A percentile compares a stretch with the other conserved stretches of the same genome.
phyloP scores from a whole-genome alignment of 305 asterid genomes.

The Solanum hybrid region DNA sequence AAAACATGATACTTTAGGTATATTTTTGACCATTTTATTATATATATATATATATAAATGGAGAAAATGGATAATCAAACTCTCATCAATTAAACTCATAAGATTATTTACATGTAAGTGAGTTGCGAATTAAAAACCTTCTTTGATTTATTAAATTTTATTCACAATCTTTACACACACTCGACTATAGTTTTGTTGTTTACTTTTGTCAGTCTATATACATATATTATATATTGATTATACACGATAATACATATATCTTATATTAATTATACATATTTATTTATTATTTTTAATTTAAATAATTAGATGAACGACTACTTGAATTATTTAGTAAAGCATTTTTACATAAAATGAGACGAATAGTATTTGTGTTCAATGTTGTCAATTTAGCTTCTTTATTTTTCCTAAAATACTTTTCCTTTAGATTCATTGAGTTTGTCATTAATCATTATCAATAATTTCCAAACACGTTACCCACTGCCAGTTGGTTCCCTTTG shows the following conservation, averaged over 20 bases:
- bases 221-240: too few species aligned
- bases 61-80: too few species aligned
- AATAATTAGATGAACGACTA: too few species aligned
- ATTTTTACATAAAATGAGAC: background rate
- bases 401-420: background rate
- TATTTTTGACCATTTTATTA: too few species aligned
- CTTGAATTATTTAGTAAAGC: too few species aligned
- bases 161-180: too few species aligned
- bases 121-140: background rate
- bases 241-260: too few species aligned
- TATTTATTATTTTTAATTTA: too few species aligned
- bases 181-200: too few species aligned
- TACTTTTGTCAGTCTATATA: too few species aligned
- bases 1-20: background rate
- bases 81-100: background rate
- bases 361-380: background rate
- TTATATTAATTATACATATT: too few species aligned
- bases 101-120: background rate
- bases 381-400: background rate
- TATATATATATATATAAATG: too few species aligned
- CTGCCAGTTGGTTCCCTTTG: background rate
- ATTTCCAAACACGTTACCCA: background rate
- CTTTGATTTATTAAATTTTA: background rate
- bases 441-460: background rate
- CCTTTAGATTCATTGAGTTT: background rate